These are phyloP conservation scores for Calonectria ilicicola DNA, from an alignment of 2,329 filamentous ascomycete species.

Conservation along the genomic window DNA sequence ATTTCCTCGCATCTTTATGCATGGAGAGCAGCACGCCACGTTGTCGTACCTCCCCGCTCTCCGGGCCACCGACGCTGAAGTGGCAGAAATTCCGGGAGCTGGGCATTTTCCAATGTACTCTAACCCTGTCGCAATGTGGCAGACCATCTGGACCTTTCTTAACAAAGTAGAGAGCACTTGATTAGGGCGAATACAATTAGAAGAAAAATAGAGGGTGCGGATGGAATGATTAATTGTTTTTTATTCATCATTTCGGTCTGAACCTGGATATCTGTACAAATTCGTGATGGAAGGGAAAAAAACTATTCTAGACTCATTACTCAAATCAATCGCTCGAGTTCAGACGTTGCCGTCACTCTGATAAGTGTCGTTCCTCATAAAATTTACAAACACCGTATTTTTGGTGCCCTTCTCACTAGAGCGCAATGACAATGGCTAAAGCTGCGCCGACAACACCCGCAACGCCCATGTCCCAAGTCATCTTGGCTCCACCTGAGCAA, in stretches of 20 bases:
- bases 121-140: slow-evolving; percentile 50
- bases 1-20: slow-evolving; percentile 36
- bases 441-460: slow-evolving; percentile 23
- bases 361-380: background rate
- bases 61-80: slow-evolving; percentile 26
- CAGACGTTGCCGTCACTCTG: background rate
- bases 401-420: background rate
- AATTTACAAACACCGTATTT: background rate
- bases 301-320: background rate
- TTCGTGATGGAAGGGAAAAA: background rate
- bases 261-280: background rate
- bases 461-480: slow-evolving; percentile 13
- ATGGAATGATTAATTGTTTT: background rate
- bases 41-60: slow-evolving; percentile 30
- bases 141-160: background rate
- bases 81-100: slow-evolving; percentile 35
- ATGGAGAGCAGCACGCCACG: slow-evolving; percentile 26
- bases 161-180: background rate
- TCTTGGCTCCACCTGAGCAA: slow-evolving; percentile 18
- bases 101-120: slow-evolving; percentile 45
- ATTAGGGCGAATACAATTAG: no score
- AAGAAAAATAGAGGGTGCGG: no score
- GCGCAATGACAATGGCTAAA: slow-evolving; percentile 12
- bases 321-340: background rate
- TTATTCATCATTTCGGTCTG: background rate